Evolutionary conservation across 2,329 filamentous ascomycete genomes (phyloP), one percentile per base, ranked within the genome.

Genomic region (Colletotrichum phormii): DNA sequence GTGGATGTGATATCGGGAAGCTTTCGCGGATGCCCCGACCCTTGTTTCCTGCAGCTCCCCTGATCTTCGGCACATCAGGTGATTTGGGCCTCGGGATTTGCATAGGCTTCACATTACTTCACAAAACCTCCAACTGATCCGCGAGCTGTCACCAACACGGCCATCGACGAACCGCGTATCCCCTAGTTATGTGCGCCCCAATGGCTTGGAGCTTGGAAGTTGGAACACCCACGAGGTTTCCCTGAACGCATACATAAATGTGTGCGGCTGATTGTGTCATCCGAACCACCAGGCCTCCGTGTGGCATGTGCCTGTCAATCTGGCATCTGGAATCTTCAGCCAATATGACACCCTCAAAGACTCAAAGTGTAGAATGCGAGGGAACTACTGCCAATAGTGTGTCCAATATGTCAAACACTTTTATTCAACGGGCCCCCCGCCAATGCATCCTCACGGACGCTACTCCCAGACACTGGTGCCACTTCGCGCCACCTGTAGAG

Each of bases 1-100:
- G 15, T 26, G 54, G 46, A 64, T 49, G 65, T 71, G 35, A 70
- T 58, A 54, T 67, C 69, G 53, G 67, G 53, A 67, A 26, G 12
- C 31, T 26, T 62, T 55, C 13, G 62, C 35, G 37, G n/a, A 24
- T 66, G 53, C 60, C 72, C 72, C 64, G 72, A 73, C 64, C 72
- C 72, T 55, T 73, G 69, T 26, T 24, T 74, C 46, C 59, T 51
- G 68, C 64, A 60, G n/a, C 42, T 67, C 51, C 67, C 63, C 70
- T 64, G 64, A 42, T 33, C 35, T 33, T 37, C 29, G 42, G 37
- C 58, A 58, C 42, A 74, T 69, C 64, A 69, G 60, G 60, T 31
- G 42, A 68, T 58, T 35, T 26, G 60, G 46, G 13, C 33, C 33
- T 22, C 13, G 8, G 37, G 24, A 54, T 49, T 62, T 49, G 31